Conservation (phyloP, 805 yeast species). For the Cyberlindnera sargentensis region DNA sequence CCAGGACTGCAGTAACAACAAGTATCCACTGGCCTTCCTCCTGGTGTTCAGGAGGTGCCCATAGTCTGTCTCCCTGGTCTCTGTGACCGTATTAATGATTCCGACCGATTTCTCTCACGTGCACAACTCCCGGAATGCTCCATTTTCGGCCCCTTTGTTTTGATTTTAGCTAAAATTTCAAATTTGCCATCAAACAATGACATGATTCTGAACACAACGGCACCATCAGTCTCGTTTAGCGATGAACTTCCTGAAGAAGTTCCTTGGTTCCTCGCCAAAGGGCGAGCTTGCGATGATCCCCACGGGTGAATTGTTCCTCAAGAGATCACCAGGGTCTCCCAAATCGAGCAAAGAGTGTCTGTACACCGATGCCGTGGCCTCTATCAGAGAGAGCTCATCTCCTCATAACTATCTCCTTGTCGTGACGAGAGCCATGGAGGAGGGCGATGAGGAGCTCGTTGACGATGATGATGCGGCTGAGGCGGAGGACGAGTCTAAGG, state of each 20-base stretch:
- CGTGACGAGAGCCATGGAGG: constrained; percentile 61
- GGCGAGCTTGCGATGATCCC: constrained; percentile 66
- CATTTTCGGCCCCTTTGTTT: constrained; percentile 3
- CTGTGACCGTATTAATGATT: no score
- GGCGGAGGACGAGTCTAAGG: constrained; percentile 35
- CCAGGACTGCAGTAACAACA: no score
- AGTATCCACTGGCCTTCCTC: no score
- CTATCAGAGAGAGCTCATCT: constrained; percentile 60
- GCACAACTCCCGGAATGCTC: not conserved
- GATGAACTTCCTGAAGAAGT: constrained; percentile 70
- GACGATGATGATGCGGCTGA: constrained; percentile 45
- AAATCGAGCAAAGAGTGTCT: constrained; percentile 81
- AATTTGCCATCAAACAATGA: not conserved
- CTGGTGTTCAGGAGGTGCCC: no score
- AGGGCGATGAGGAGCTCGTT: constrained; percentile 48
- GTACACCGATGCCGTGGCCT: constrained; percentile 71
- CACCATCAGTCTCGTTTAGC: no score
- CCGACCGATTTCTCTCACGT: no score
- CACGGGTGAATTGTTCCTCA: constrained; percentile 69
- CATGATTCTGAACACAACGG: not conserved
- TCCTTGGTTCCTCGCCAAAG: constrained; percentile 48
- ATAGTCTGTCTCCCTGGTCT: no score
- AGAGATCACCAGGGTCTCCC: constrained; percentile 73
- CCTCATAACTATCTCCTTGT: constrained; percentile 65
- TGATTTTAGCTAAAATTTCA: not conserved